Evolutionary conservation across 371 early-diverging fungal genomes (phyloP).

Genomic region (Saksenaea vasiformis): DNA sequence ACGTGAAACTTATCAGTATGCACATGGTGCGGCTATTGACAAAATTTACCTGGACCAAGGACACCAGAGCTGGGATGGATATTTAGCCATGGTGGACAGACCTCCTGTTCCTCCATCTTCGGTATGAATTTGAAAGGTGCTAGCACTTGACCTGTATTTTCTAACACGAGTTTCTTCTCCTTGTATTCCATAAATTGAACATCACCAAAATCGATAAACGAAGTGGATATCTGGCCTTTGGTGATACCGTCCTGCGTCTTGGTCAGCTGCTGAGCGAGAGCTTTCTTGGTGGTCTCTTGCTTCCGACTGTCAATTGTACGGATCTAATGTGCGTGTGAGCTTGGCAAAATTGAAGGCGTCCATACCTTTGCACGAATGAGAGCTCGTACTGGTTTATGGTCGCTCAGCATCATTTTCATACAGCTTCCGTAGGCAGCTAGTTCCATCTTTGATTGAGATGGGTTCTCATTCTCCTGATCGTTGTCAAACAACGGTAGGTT

Average conservation of each 20-base stretch:
- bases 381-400: constrained; percentile 93
- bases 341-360: background rate
- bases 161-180: constrained; percentile 58
- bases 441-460: constrained; percentile 29
- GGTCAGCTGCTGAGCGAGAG: constrained; percentile 73
- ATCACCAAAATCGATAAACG: constrained; percentile 75
- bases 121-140: constrained; percentile 74
- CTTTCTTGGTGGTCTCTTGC: constrained; percentile 55
- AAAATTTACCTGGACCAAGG: constrained; percentile 65
- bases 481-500: background rate
- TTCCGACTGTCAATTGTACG: constrained; percentile 54
- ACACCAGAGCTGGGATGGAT: constrained; percentile 66
- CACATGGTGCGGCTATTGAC: background rate
- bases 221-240: constrained; percentile 62
- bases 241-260: constrained; percentile 84
- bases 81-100: constrained; percentile 70
- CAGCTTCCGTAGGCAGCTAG: constrained; percentile 57
- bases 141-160: constrained; percentile 79
- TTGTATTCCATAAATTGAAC: constrained; percentile 69
- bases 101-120: constrained; percentile 51
- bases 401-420: constrained; percentile 74
- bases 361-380: constrained; percentile 57
- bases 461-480: constrained; percentile 15
- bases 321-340: constrained; percentile 10
- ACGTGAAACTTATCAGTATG: background rate